These are phyloP conservation scores for Arthrobotrys sphaeroides DNA, from an alignment of 2,329 filamentous ascomycete genomes.

Conservation along the genomic window DNA sequence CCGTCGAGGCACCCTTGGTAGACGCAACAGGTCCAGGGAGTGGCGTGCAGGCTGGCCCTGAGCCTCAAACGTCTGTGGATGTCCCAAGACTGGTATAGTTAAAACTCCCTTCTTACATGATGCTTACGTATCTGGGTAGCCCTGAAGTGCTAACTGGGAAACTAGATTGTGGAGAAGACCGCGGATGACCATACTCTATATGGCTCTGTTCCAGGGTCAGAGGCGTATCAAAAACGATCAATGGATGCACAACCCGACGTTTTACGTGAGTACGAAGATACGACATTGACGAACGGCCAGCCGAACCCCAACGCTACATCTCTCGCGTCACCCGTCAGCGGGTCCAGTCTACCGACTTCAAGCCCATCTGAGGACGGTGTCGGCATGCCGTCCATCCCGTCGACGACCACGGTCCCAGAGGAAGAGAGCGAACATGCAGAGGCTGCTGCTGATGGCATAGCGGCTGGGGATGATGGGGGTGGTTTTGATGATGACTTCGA, in stretches of 20 bases:
- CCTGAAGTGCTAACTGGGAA: background rate
- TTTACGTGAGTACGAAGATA: constrained; percentile 63
- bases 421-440: constrained; percentile 56
- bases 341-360: constrained; percentile 7
- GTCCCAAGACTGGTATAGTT: constrained; percentile 18
- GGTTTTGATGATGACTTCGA: constrained; percentile 73
- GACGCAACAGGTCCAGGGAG: background rate
- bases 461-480: constrained; percentile 66
- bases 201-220: constrained; percentile 71
- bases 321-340: background rate
- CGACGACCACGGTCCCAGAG: constrained; percentile 12
- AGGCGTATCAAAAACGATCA: constrained; percentile 68
- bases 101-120: background rate
- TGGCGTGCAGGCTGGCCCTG: constrained; percentile 3
- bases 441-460: constrained; percentile 67
- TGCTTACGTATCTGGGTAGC: background rate
- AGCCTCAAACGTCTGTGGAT: constrained; percentile 20
- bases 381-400: constrained; percentile 22
- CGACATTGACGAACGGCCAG: constrained; percentile 26
- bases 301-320: constrained; percentile 11
- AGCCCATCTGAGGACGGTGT: constrained; percentile 16
- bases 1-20: constrained; percentile 8
- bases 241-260: constrained; percentile 71
- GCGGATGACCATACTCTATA: constrained; percentile 67
- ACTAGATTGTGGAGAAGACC: constrained; percentile 61